Base-by-base conservation (phyloP, 2,329 filamentous ascomycete genomes). In the Parafenestella ontariensis region DNA sequence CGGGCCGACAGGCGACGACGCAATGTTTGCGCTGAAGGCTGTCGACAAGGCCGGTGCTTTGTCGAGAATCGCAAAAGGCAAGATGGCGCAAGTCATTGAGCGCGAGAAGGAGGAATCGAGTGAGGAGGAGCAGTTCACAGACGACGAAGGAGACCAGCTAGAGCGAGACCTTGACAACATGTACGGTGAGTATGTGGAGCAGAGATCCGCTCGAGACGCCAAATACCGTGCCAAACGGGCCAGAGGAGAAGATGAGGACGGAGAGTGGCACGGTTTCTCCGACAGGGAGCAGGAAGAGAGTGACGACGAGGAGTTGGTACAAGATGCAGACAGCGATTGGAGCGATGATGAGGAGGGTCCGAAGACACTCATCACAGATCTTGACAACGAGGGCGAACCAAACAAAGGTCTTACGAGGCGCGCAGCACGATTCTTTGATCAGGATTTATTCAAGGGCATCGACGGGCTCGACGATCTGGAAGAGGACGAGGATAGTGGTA, bases 141-240 rank as follows among this genome's bases (percentile, higher is more conserved):
- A 96, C 61, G 87, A 89, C 18, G 92, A 96, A 58, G 90, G 87
- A 56, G 93, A 99, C 71, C 81, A 81, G 17, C 82, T 99, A 3
- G 95, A 99, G 65, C 81, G 86, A 58, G 89, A 98, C 67, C 85
- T 99, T 3, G 95, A 99, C 71, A 80, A 82, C 36, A 86, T 97
- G 86, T 99, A 98, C 76, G 87, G 92, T 21, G 83, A 89, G 59
- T 99, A 93, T 74, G 89, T 89, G 65, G 90, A 93, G 69, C 86
- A 88, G 43, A 91, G 89, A 75, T 86, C 92, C 20, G 88, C 90
- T 40, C 79, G 85, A 10, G 93, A 98, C 72, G 88, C 93, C 15
- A 98, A 97, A 74, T 90, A 90, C 70, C 87, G 91, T 36, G 92
- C 94, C 3, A 99, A 98, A 81, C 92, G 92, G 72, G 89, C 91